phyloP scores from a whole-genome alignment of 805 yeast species.

The Wickerhamomyces subpelliculosus region DNA sequence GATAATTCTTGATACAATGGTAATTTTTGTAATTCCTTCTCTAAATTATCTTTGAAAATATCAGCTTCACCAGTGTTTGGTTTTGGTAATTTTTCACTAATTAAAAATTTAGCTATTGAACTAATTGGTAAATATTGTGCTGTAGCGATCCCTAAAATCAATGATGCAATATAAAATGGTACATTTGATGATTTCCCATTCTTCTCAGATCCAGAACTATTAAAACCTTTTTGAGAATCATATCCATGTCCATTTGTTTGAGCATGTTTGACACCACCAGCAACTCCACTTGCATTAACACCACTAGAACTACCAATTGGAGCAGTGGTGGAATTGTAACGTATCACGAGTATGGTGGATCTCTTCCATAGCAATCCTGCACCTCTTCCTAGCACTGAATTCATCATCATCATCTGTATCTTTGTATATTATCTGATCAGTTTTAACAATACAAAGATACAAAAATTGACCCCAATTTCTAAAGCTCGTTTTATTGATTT shows the following conservation, averaged over 20 bases:
- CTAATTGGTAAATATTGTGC: conserved; percentile 29
- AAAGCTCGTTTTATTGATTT: too few relatives aligned
- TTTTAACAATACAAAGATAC: too few relatives aligned
- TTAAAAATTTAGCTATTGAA: conserved; percentile 23
- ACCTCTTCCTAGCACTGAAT: too few relatives aligned
- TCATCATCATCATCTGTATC: too few relatives aligned
- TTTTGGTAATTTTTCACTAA: conserved; percentile 17
- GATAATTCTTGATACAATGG: conserved; percentile 45
- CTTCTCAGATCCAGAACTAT: background rate
- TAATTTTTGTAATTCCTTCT: conserved; percentile 39
- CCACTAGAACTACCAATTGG: background rate
- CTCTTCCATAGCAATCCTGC: too few relatives aligned
- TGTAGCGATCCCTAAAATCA: conserved; percentile 26
- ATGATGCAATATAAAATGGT: conserved; percentile 18
- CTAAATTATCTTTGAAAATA: conserved; percentile 29
- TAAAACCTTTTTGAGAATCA: background rate
- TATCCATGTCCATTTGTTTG: too few relatives aligned
- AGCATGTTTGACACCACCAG: too few relatives aligned
- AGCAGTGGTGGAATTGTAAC: too few relatives aligned
- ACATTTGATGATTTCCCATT: conserved; percentile 1
- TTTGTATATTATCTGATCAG: too few relatives aligned
- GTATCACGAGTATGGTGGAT: too few relatives aligned
- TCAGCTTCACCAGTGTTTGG: conserved; percentile 22
- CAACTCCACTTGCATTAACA: too few relatives aligned
- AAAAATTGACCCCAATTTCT: too few relatives aligned